phyloP scores from a whole-genome alignment of 495 filamentous ascomycete species.

The Neurospora africana region DNA sequence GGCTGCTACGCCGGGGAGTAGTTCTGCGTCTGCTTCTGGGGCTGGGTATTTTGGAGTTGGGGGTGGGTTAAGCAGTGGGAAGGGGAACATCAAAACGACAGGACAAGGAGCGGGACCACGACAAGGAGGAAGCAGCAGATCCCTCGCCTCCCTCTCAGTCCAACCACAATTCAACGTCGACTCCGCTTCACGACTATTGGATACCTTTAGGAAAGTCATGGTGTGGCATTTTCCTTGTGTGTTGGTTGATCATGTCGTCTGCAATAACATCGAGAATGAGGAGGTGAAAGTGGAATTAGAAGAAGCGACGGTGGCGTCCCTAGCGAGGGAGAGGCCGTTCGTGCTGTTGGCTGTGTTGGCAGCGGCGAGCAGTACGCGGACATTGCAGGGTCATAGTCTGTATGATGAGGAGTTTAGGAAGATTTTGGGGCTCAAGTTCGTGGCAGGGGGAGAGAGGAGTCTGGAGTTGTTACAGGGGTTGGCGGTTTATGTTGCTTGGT shows the following conservation, averaged over 20 bases:
- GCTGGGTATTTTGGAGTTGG: not conserved
- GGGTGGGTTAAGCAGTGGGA: not conserved
- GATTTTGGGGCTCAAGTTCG: slow-evolving; percentile 37
- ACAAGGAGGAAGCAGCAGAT: slow-evolving; percentile 7
- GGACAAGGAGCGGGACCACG: not conserved
- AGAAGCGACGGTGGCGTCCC: slow-evolving; percentile 23
- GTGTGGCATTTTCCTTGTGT: slow-evolving; percentile 31
- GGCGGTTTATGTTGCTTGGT: slow-evolving; percentile 37
- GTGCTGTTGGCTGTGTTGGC: slow-evolving; percentile 36
- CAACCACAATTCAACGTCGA: slow-evolving; percentile 40
- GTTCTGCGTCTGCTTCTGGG: slow-evolving; percentile 1
- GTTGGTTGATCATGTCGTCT: not conserved
- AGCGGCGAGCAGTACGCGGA: slow-evolving; percentile 30
- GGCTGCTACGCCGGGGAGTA: slow-evolving; percentile 20
- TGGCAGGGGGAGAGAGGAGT: slow-evolving; percentile 35
- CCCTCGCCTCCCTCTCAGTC: slow-evolving; percentile 20
- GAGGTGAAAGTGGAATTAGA: slow-evolving; percentile 9
- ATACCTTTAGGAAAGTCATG: slow-evolving; percentile 26
- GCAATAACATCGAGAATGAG: not conserved
- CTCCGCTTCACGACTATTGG: slow-evolving; percentile 31
- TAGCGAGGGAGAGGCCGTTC: slow-evolving; percentile 31
- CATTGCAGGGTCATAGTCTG: slow-evolving; percentile 33
- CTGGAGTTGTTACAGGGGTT: slow-evolving; percentile 35
- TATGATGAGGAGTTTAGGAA: slow-evolving; percentile 42
- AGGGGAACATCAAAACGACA: not conserved